Evolutionary conservation across 148 eudicot species (phyloP).

Genomic region (Bassia scoparia): DNA sequence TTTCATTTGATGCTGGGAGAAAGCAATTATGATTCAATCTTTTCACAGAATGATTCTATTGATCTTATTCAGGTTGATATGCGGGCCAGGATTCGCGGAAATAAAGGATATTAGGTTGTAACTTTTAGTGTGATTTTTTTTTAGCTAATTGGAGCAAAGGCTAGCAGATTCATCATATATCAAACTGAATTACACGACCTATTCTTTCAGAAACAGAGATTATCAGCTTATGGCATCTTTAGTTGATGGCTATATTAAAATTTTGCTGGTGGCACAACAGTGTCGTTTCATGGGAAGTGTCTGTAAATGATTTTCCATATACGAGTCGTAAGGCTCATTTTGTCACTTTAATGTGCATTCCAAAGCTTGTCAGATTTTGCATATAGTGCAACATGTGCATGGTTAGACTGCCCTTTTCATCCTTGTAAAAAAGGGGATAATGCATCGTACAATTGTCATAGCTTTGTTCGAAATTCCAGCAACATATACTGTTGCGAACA

Average conservation of each 20-base stretch:
- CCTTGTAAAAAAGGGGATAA: too few species aligned
- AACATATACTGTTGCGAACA: too few species aligned
- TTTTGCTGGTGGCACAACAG: neutral
- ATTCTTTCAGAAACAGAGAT: neutral
- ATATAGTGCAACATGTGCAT: too few species aligned
- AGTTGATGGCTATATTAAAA: neutral
- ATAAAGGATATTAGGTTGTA: conserved; percentile 61
- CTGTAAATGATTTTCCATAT: neutral
- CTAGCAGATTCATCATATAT: neutral
- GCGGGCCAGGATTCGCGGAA: conserved; percentile 90
- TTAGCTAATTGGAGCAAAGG: neutral
- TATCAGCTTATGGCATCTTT: neutral
- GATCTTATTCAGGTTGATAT: conserved; percentile 65
- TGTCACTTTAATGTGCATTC: neutral
- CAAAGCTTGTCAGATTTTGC: neutral
- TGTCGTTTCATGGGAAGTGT: neutral
- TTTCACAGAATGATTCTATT: neutral
- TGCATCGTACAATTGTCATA: too few species aligned
- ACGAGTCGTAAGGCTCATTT: neutral
- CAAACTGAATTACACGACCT: neutral
- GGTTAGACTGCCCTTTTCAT: too few species aligned
- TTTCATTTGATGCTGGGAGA: neutral
- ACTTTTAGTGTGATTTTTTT: neutral
- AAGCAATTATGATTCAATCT: neutral
- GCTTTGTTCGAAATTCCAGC: too few species aligned